Base-by-base conservation (phyloP, 2,329 filamentous ascomycete genomes). In the Ceratocystis destructans region DNA sequence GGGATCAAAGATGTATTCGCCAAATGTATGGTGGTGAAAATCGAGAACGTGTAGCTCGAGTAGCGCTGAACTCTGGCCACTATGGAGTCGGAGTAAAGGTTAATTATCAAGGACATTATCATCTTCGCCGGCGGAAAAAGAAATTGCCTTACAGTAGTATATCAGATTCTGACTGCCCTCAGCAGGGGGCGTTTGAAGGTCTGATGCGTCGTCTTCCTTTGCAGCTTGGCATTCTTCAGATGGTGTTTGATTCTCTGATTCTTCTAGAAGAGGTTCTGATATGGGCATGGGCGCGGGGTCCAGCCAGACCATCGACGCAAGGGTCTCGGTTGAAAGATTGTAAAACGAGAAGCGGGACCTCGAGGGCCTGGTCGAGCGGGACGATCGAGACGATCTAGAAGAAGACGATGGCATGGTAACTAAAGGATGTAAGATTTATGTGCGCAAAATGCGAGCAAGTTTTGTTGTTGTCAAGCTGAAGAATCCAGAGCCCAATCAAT, bases 281-380 rank as follows among this genome's bases (percentile, higher is more conserved):
- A 96, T 89, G 0, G 91, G 92, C 25, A 96, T 89, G 0, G 91
- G 92, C 22, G 86, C 85, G 2, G 92, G 92, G 64, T 96, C 91
- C 69, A 96, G 79, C 73, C 93, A 85, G 64, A 87, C 81, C 67
- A 96, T 81, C 53, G 87, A 87, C 67, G 66, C 66, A 37, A 68
- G 31, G 8, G 66, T 65, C 28, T 68, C 66, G 15, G 64, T 63
- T 7, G 63, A 65, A 12, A 68, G n/a, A 57, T 66, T 68, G 28
- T 67, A 67, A 22, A 67, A 67, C 2, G 66, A 67, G 12, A 67
- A 67, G 1, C 55, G 57, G 31, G 66, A 67, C 41, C 46, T 53
- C 12, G 63, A 67, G 6, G 66, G 66, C 25, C 62, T 59, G 1
- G 62, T 45, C 7, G 66, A 50, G 12, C 46, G 8, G 20, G 64